Base-by-base conservation (phyloP, 345 rosid genomes). In the Linum trigynum region DNA sequence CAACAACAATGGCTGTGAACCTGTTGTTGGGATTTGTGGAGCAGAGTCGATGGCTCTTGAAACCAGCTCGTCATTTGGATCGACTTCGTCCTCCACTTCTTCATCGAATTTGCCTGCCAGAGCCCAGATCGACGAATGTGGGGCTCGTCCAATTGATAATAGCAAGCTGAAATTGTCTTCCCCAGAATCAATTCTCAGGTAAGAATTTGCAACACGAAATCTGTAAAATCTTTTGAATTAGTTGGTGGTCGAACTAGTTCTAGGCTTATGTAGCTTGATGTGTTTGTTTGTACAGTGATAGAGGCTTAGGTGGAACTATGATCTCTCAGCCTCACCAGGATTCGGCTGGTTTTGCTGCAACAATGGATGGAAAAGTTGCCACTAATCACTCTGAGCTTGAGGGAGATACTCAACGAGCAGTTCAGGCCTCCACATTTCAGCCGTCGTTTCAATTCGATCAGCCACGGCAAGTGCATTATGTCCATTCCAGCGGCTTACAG, bases 1-100 rank as follows among this genome's bases (percentile, higher is more conserved):
- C 64, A 48, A 45, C 39, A 41, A 41, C 39, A 41, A 45, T 51
- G 69, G 71, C 14, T 11, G 38, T 53, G 65, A 55, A 15, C 41
- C 39, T 10, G 61, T 53, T 6, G 35, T 40, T 23, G 38, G 67
- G 4, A 35, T 62, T 41, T 48, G 62, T 67, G 86, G 86, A 11
- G 86, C 83, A 4, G 96, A 86, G 77, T 85, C 92, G 55, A 71
- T 91, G 77, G 72, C 74, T 58, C 72, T 91, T 59, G 94, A 88
- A 71, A 86, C 96, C 7, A 79, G 74, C 60, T 88, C 90, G 32
- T 86, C 97, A 1, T 91, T 85, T 72, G 94, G 96, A 59, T 91
- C 96, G 45, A 74, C 90, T 2, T 83, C 91, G 9, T 88, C 97
- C 53, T 82, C 91, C 1, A 79, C 71, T 67, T 86, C 97, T 3